Base-by-base conservation (phyloP, 139 green algal genomes). In the Chlamydomonas incerta region DNA sequence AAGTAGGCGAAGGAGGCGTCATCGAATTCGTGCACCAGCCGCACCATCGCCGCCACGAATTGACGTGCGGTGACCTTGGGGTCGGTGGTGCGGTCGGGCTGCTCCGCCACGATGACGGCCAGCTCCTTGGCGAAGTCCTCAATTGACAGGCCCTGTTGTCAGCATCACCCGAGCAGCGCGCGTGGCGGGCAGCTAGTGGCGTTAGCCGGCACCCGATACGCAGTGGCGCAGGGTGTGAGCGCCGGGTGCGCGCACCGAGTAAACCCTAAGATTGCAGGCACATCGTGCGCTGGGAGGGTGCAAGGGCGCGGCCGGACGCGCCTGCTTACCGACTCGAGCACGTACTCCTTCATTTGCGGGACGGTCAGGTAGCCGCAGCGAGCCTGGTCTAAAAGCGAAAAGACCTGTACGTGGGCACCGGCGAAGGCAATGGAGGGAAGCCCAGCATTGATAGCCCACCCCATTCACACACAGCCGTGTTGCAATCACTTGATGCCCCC, bases 71-170 rank as follows among this genome's bases (percentile, higher is more conserved):
- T 67, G 34, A 83, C 77, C 75, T 66, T 66, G 2, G 77, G 77
- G 63, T 67, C 63, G 41, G 46, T 62, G 34, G 37, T 26, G 24
- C 35, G 18, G 28, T n/a, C 65, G n/a, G n/a, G 14, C n/a, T 83
- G 75, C 4, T 66, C 63, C 15, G 46, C 63, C 77, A 83, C 34
- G 24, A 83, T 83, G 24, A 41, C n/a, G 0, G 28, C 46, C 77
- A 83, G 46, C 63, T 83, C 77, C 20, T 74, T 74, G 29, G 41
- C 63, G 1, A 83, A 65, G 1, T 46, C 77, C 29, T 74, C 63
- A 15, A 31, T 83, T 37, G 77, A 66, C n/a, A 83, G 41, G 10
- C 63, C 63, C 77, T 83, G 62, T 8, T 8, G 14, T 29, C 57
- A 14, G 57, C 8, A 14, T 26, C 15, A 14, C 26, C 3, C 57